Percentiles rank a stretch among this genome's conserved stretches.
These are phyloP conservation scores for Hanseniaspora gamundiae DNA, from an alignment of 1,139 yeast genomes.

Conservation along the genomic window DNA sequence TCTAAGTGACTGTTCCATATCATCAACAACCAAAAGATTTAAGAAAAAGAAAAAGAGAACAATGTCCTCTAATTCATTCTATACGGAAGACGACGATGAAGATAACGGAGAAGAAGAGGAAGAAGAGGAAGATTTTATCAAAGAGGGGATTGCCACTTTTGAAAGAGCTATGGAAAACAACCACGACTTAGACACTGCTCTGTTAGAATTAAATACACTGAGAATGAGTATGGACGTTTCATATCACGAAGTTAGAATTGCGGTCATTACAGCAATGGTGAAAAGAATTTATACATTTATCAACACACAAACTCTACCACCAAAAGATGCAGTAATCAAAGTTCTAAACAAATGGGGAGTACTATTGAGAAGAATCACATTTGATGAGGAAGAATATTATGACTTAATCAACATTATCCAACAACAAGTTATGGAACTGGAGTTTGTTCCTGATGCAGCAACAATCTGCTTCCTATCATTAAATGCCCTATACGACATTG, in stretches of 20 bases:
- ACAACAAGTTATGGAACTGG: slow-evolving; percentile 17
- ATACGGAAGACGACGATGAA: slow-evolving; percentile 21
- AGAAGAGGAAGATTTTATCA: slow-evolving; percentile 73
- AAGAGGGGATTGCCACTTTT: slow-evolving; percentile 89
- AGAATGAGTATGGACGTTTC: slow-evolving; percentile 96
- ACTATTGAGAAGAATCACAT: slow-evolving; percentile 71
- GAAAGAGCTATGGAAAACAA: slow-evolving; percentile 84
- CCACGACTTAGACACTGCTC: slow-evolving; percentile 87
- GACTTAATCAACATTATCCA: slow-evolving; percentile 52
- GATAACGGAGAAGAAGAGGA: slow-evolving; percentile 24
- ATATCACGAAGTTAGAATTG: slow-evolving; percentile 81
- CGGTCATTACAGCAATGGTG: slow-evolving; percentile 65
- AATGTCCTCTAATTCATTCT: slow-evolving; percentile 32
- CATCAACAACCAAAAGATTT: slow-evolving; percentile 24
- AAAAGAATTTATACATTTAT: slow-evolving; percentile 59
- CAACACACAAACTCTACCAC: slow-evolving; percentile 60
- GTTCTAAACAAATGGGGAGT: slow-evolving; percentile 72
- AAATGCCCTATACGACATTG: slow-evolving; percentile 63
- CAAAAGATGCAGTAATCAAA: slow-evolving; percentile 63
- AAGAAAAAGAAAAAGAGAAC: slow-evolving; percentile 36
- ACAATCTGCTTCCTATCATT: slow-evolving; percentile 43
- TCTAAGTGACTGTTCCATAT: slow-evolving; percentile 71
- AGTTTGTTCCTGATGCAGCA: slow-evolving; percentile 20
- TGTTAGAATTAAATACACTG: slow-evolving; percentile 81
- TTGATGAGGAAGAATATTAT: slow-evolving; percentile 63